These are phyloP conservation scores for Protomyces inundatus DNA, from an alignment of 1,139 yeast genomes.

Conservation along the genomic window DNA sequence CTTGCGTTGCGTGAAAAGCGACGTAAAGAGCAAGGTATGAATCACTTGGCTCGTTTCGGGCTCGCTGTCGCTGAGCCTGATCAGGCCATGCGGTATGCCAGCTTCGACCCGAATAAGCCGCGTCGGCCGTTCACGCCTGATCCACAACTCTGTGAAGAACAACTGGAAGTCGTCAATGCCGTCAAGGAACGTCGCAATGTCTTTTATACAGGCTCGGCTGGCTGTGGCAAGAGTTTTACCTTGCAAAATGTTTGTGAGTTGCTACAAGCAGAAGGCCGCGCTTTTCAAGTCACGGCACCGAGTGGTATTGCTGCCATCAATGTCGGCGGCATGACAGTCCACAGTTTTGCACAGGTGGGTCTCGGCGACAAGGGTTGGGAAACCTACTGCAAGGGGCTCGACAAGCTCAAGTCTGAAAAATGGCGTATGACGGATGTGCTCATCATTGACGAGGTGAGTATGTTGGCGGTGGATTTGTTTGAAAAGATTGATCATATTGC, in stretches of 20 bases:
- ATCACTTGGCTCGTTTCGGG: background rate
- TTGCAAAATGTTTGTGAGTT: slow-evolving; percentile 63
- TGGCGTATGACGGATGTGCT: slow-evolving; percentile 64
- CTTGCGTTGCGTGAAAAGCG: background rate
- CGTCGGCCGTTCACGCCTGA: background rate
- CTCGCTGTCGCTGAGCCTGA: background rate
- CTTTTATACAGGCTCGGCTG: slow-evolving; percentile 92
- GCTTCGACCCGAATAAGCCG: background rate
- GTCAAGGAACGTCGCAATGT: slow-evolving; percentile 48
- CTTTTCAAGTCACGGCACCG: slow-evolving; percentile 80
- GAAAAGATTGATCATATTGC: slow-evolving; percentile 68
- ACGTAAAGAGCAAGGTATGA: background rate
- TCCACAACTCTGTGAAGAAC: slow-evolving; percentile 46
- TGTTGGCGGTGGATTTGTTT: slow-evolving; percentile 73
- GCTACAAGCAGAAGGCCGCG: slow-evolving; percentile 36
- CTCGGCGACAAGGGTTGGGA: slow-evolving; percentile 51
- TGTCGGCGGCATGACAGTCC: slow-evolving; percentile 80
- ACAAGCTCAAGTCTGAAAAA: slow-evolving; percentile 48
- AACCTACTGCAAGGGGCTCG: slow-evolving; percentile 51
- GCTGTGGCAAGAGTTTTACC: slow-evolving; percentile 79
- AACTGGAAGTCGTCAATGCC: slow-evolving; percentile 56
- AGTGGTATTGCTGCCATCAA: slow-evolving; percentile 92
- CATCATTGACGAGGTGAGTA: slow-evolving; percentile 78
- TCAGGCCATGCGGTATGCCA: background rate
- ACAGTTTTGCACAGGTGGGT: slow-evolving; percentile 83